phyloP scores from a whole-genome alignment of 139 green algal genomes.

The Spirogloea muscicola region DNA sequence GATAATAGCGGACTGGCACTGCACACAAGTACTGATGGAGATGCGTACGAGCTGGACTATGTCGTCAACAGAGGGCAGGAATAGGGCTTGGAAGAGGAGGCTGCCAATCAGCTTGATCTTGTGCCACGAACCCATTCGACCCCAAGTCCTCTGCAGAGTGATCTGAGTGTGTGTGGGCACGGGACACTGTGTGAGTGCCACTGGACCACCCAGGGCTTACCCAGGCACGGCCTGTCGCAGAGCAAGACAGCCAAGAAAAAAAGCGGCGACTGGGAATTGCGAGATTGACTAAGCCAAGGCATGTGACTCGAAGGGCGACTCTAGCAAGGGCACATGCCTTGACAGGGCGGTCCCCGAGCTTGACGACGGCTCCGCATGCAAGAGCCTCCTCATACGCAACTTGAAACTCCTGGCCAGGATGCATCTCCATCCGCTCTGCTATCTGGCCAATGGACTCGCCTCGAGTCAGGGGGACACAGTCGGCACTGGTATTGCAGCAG shows the following conservation, averaged over 20 bases:
- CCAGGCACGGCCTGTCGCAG: too few species aligned
- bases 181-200: too few species aligned
- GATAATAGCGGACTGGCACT: too few species aligned
- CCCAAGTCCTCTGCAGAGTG: slow-evolving; percentile 21
- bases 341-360: slow-evolving; percentile 26
- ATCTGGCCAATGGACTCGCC: not conserved
- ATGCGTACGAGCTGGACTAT: not conserved
- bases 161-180: too few species aligned
- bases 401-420: slow-evolving; percentile 26
- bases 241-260: too few species aligned
- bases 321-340: slow-evolving; percentile 10
- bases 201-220: too few species aligned
- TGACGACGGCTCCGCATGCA: slow-evolving; percentile 26
- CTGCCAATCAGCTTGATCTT: slow-evolving; percentile 7
- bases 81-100: slow-evolving; percentile 21
- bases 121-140: slow-evolving; percentile 7
- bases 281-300: too few species aligned
- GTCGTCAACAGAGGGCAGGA: slow-evolving; percentile 10
- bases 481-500: not conserved
- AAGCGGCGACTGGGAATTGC: too few species aligned
- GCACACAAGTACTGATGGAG: too few species aligned
- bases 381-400: slow-evolving; percentile 21
- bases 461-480: not conserved
- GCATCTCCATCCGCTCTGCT: slow-evolving; percentile 5
- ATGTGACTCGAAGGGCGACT: too few species aligned